These are phyloP conservation scores for Mortierella sp. DNA, from an alignment of 371 early-diverging fungal genomes.

Conservation along the genomic window DNA sequence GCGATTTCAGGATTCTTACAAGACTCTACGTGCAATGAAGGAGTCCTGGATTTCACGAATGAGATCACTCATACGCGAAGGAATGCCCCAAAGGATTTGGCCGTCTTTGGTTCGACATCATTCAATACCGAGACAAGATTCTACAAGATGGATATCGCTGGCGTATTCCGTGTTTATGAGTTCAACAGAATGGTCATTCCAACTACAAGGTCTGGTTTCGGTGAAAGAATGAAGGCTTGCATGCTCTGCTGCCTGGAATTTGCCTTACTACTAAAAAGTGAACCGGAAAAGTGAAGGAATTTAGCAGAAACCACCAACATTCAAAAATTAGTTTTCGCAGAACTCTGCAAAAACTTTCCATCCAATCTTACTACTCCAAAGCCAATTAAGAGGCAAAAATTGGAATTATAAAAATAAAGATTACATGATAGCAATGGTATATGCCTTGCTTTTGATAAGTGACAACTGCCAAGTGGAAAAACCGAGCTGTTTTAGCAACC, in stretches of 20 bases:
- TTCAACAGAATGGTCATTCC: slow-evolving; percentile 3
- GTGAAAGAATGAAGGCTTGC: not conserved
- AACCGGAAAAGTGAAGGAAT: no score
- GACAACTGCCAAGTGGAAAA: no score
- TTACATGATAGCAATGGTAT: no score
- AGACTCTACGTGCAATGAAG: slow-evolving; percentile 8
- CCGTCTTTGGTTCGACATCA: slow-evolving; percentile 23
- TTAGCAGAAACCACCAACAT: no score
- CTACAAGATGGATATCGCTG: slow-evolving; percentile 20
- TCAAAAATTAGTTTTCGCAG: no score
- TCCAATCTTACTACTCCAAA: no score
- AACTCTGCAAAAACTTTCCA: no score
- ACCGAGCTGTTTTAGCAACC: no score
- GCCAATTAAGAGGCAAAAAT: no score
- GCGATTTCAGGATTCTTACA: not conserved
- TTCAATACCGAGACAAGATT: slow-evolving; percentile 12
- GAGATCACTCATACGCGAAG: not conserved
- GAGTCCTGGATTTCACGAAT: slow-evolving; percentile 26
- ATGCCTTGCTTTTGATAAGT: no score
- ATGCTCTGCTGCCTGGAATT: not conserved
- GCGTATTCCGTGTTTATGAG: not conserved
- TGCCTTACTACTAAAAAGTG: not conserved
- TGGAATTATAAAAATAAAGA: no score
- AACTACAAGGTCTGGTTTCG: not conserved
- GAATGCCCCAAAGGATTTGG: not conserved